Evolutionary conservation across 148 eudicot species (phyloP).

Genomic region (Rhododendron ovatum): DNA sequence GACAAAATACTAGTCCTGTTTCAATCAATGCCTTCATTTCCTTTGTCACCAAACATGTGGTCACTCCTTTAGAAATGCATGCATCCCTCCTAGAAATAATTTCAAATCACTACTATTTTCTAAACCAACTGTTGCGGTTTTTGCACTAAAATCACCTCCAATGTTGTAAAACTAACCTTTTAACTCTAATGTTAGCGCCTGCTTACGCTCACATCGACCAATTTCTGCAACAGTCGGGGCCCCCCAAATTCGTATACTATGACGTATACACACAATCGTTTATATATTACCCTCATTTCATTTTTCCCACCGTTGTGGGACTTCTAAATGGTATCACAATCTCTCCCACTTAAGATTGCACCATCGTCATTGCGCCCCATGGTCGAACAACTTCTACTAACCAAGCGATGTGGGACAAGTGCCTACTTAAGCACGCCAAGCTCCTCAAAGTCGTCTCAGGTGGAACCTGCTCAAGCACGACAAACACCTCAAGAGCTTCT

Average conservation of each 20-base stretch:
- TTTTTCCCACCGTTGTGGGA: too few relatives aligned
- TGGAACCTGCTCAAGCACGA: background rate
- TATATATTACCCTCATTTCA: too few relatives aligned
- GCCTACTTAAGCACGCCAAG: too few relatives aligned
- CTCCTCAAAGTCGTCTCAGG: background rate
- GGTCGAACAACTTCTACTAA: too few relatives aligned
- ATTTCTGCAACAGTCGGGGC: background rate
- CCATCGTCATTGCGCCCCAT: too few relatives aligned
- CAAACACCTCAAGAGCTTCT: background rate
- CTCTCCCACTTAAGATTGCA: too few relatives aligned
- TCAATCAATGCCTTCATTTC: slow-evolving; percentile 2
- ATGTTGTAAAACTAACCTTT: too few relatives aligned
- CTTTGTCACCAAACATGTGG: slow-evolving; percentile 6
- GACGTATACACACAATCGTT: background rate
- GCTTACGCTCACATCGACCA: background rate
- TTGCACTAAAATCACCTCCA: background rate
- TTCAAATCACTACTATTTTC: background rate
- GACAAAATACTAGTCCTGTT: slow-evolving; percentile 1
- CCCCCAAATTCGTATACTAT: background rate
- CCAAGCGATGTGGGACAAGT: too few relatives aligned
- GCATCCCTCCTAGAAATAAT: background rate
- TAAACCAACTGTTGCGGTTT: background rate
- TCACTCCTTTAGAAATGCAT: background rate
- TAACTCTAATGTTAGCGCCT: background rate
- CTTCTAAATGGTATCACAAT: too few relatives aligned